These are phyloP conservation scores for Vigna nakashimae DNA, from an alignment of 306 rosid species.

Conservation along the genomic window DNA sequence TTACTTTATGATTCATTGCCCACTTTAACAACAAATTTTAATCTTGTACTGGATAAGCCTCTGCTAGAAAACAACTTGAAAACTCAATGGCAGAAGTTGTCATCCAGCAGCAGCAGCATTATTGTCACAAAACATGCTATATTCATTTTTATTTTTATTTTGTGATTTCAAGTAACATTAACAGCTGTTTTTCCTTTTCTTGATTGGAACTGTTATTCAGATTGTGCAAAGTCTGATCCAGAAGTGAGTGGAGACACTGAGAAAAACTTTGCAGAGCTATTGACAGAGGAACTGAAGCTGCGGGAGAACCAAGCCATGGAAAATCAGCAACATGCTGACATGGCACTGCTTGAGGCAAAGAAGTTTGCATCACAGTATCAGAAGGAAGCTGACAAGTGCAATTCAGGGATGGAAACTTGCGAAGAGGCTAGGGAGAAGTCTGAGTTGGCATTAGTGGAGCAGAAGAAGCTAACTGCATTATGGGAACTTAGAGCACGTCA, in stretches of 20 bases:
- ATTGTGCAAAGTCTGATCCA: constrained; percentile 92
- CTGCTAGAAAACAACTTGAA: constrained; percentile 20
- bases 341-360: constrained; percentile 96
- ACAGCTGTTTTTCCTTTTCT: constrained; percentile 27
- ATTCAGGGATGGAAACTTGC: constrained; percentile 98
- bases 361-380: constrained; percentile 95
- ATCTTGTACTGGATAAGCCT: constrained; percentile 5
- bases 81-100: constrained; percentile 6
- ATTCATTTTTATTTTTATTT: background rate
- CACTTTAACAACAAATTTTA: background rate
- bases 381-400: constrained; percentile 99
- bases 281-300: constrained; percentile 88
- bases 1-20: constrained; percentile 21
- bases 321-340: constrained; percentile 77
- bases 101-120: constrained; percentile 1
- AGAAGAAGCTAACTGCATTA: constrained; percentile 71
- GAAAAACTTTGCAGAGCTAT: constrained; percentile 85
- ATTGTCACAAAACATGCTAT: background rate
- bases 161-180: constrained; percentile 17
- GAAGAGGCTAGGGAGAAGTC: constrained; percentile 97
- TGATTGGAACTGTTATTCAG: constrained; percentile 53
- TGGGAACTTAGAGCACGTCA: constrained; percentile 98
- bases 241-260: constrained; percentile 88
- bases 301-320: constrained; percentile 80
- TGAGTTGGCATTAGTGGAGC: constrained; percentile 68